Base-by-base conservation (phyloP, 345 rosid genomes). In the Mercurialis annua region DNA sequence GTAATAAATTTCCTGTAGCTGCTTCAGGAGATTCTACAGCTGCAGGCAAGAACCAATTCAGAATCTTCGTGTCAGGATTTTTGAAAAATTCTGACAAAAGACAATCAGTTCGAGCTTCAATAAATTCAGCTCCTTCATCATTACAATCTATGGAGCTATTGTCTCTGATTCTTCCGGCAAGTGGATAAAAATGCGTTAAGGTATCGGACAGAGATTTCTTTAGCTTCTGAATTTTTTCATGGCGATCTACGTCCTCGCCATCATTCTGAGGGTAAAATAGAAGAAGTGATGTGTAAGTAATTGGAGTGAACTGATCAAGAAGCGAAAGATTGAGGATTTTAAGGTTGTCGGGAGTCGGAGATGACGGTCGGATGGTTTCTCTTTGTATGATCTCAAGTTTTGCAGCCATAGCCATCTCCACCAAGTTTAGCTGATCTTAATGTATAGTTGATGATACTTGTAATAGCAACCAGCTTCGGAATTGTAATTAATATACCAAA, bases 121-220 rank as follows among this genome's bases (percentile, higher is more conserved):
- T 47, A 65, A 49, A 82, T 17, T 69, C 42, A 14, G 72, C 72
- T 54, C 88, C 87, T n/a, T 70, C 59, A 64, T 85, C 88, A 46
- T 74, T 72, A 43, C 88, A 83, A 2, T 81, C 81, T 2, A 82
- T 30, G 6, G 10, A 69, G n/a, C 1, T 21, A 51, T 69, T 69
- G 8, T 60, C 66, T 27, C 21, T 69, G 29, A 69, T 18, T 34
- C 72, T 69, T 27, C 72, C 72, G 17, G 72, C 65, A 26, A 69
- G 23, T 34, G 72, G 72, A 49, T 59, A 59, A 26, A 59, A 68
- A 2, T 34, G 65, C 11, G 65, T 59, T 21, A 59, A 8, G 46
- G 72, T 38, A 49, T 68, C 40, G 36, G 72, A 68, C 8, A 68
- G 17, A 10, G 72, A 68, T 24, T 34, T 34, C 48, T 38, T 59